phyloP scores from a whole-genome alignment of 306 rosid species.

The Acmispon strigosus region DNA sequence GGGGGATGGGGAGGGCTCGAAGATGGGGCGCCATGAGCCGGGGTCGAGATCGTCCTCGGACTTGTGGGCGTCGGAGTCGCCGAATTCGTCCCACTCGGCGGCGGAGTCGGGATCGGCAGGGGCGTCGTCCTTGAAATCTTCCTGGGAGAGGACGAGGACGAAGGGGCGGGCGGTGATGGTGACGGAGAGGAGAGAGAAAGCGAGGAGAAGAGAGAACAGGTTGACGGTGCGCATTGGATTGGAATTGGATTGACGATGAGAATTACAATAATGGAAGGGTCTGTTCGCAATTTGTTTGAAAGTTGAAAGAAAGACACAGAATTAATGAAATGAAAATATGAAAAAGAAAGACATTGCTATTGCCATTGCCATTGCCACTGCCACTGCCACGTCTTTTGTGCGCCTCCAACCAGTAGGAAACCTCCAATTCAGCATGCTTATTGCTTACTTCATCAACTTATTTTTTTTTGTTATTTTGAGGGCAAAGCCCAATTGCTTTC shows the following conservation, averaged over 20 bases:
- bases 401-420: neutral
- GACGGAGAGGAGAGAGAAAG: constrained; percentile 33
- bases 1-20: constrained; percentile 42
- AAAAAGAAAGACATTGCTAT: too few relatives aligned
- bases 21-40: constrained; percentile 87
- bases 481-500: too few relatives aligned
- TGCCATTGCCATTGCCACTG: too few relatives aligned
- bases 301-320: too few relatives aligned
- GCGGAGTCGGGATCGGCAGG: constrained; percentile 53
- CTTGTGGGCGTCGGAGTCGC: constrained; percentile 53
- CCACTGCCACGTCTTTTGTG: neutral
- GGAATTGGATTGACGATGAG: too few relatives aligned
- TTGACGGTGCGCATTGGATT: constrained; percentile 7
- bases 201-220: constrained; percentile 35
- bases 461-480: too few relatives aligned
- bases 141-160: constrained; percentile 71
- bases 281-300: too few relatives aligned
- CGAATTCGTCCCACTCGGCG: constrained; percentile 90
- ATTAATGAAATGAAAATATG: too few relatives aligned
- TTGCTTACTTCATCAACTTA: neutral
- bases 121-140: constrained; percentile 64
- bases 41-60: constrained; percentile 86
- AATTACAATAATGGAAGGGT: neutral
- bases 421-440: neutral
- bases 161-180: constrained; percentile 52